These are phyloP conservation scores for Penicillium soppii DNA, from an alignment of 495 filamentous ascomycete species.

Conservation along the genomic window DNA sequence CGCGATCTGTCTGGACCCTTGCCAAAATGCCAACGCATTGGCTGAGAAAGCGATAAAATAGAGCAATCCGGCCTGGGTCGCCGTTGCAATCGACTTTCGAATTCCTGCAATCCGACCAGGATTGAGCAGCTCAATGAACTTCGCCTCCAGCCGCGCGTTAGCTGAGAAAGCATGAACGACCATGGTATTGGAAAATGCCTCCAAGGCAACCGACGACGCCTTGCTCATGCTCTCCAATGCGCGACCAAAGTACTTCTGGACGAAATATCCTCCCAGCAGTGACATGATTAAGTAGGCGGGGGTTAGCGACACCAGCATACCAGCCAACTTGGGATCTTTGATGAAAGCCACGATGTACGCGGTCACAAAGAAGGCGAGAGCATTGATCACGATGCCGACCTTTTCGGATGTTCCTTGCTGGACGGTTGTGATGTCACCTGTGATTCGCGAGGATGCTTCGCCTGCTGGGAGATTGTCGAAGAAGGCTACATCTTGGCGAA, in stretches of 20 bases:
- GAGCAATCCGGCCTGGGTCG: slow-evolving; percentile 55
- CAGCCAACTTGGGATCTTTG: slow-evolving; percentile 44
- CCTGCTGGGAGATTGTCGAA: slow-evolving; percentile 55
- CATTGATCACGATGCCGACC: slow-evolving; percentile 56
- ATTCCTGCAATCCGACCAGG: slow-evolving; percentile 44
- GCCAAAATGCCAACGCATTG: slow-evolving; percentile 65
- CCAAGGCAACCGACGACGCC: slow-evolving; percentile 45
- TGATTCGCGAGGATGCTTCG: slow-evolving; percentile 58
- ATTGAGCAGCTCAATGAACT: slow-evolving; percentile 44
- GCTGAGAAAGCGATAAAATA: slow-evolving; percentile 64
- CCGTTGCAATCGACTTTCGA: slow-evolving; percentile 55
- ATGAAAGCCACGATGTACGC: slow-evolving; percentile 63
- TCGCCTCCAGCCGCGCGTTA: slow-evolving; percentile 45
- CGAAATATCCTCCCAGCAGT: slow-evolving; percentile 55
- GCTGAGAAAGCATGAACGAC: slow-evolving; percentile 49
- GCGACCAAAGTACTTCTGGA: slow-evolving; percentile 54
- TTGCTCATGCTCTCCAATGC: slow-evolving; percentile 46
- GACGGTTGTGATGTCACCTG: slow-evolving; percentile 55
- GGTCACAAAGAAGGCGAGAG: slow-evolving; percentile 58
- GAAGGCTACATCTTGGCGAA: slow-evolving; percentile 59
- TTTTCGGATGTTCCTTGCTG: slow-evolving; percentile 64
- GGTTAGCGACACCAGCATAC: slow-evolving; percentile 50
- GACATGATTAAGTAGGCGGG: slow-evolving; percentile 65
- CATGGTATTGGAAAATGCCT: slow-evolving; percentile 39
- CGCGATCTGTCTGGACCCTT: slow-evolving; percentile 54